Percentiles rank a stretch among this genome's conserved stretches.
Evolutionary conservation across 306 rosid genomes (phyloP).

Genomic region (Erythrophleum fordii): DNA sequence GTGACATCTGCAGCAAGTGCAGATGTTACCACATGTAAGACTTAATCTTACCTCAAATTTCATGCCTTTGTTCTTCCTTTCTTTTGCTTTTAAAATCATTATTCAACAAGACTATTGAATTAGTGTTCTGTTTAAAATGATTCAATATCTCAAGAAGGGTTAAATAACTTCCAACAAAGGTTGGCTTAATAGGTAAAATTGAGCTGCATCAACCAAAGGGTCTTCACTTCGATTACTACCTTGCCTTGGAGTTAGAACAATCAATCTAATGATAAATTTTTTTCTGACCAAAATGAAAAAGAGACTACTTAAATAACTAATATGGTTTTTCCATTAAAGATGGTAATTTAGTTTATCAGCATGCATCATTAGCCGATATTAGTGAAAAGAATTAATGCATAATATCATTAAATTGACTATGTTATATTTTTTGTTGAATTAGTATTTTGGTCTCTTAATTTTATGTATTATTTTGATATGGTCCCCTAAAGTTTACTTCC

Average conservation of each 20-base stretch:
- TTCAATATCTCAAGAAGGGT: neutral
- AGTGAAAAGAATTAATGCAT: neutral
- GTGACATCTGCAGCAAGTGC: constrained; percentile 54
- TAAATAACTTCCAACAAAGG: neutral
- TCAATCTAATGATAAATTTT: neutral
- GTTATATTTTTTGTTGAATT: no score
- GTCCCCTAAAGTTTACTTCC: neutral
- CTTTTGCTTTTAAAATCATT: neutral
- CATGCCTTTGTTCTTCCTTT: neutral
- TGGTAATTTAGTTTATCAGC: no score
- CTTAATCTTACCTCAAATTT: neutral
- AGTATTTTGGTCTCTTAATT: no score
- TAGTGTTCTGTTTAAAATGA: neutral
- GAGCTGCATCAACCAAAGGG: neutral
- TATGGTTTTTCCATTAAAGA: neutral
- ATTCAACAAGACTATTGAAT: neutral
- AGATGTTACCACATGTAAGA: constrained; percentile 45
- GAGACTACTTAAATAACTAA: neutral
- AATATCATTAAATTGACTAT: neutral
- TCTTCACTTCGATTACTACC: neutral
- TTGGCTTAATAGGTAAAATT: no score
- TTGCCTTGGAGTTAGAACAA: neutral
- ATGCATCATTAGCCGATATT: neutral
- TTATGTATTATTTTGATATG: no score
- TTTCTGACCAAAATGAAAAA: neutral